phyloP scores from a whole-genome alignment of 805 yeast species.

The Dipodascus geniculatus region DNA sequence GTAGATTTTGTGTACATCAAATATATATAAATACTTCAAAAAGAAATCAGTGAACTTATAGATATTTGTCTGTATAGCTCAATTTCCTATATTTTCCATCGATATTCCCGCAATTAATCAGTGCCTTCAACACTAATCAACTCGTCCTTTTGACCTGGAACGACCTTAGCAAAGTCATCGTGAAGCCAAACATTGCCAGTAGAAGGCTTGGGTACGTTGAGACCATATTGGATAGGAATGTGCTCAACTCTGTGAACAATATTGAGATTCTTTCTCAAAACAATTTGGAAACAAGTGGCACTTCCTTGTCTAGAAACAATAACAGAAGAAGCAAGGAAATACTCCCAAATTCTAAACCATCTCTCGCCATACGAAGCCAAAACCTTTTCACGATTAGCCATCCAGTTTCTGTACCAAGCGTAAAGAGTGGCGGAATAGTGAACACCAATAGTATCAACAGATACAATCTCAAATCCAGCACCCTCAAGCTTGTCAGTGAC shows the following conservation, averaged over 20 bases:
- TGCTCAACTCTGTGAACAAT: constrained; percentile 74
- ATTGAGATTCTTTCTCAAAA: constrained; percentile 81
- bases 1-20: no score
- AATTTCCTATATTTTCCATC: no score
- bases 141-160: not conserved
- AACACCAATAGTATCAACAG: constrained; percentile 82
- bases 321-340: constrained; percentile 69
- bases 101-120: not conserved
- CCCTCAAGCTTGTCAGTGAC: constrained; percentile 67
- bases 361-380: constrained; percentile 71
- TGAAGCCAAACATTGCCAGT: constrained; percentile 24
- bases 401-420: constrained; percentile 94
- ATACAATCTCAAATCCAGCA: constrained; percentile 75
- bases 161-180: constrained; percentile 4
- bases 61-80: no score
- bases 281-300: constrained; percentile 85
- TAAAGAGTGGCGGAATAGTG: constrained; percentile 84
- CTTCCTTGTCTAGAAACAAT: constrained; percentile 88
- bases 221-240: constrained; percentile 67
- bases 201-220: constrained; percentile 32
- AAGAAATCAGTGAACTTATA: not conserved
- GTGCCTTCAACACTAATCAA: not conserved
- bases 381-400: constrained; percentile 66
- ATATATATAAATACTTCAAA: not conserved
- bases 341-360: constrained; percentile 94